Conservation (phyloP, 73 alveolate species). For the Paramecium tetraurelia region DNA sequence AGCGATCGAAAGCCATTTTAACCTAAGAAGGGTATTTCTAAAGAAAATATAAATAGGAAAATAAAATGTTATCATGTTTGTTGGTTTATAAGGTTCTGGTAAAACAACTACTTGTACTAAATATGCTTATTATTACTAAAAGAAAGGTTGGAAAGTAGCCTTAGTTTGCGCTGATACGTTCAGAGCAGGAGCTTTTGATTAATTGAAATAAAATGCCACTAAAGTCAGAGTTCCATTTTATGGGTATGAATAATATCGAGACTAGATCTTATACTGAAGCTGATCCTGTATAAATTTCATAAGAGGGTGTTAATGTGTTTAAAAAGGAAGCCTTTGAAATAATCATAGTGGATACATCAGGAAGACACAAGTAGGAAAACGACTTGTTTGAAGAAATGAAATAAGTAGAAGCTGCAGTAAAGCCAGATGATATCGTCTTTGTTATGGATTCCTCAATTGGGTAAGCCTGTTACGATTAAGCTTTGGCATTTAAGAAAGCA, state of each 20-base stretch:
- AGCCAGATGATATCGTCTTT: slow-evolving; percentile 96
- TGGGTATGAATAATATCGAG: slow-evolving; percentile 71
- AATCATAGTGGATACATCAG: slow-evolving; percentile 99
- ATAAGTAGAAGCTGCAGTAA: slow-evolving; percentile 92
- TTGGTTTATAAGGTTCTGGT: slow-evolving; percentile 99
- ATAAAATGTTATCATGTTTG: slow-evolving; percentile 97
- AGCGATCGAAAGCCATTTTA: slow-evolving; percentile 72
- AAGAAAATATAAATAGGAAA: slow-evolving; percentile 71
- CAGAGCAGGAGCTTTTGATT: slow-evolving; percentile 99
- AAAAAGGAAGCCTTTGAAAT: slow-evolving; percentile 92
- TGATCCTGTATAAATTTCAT: slow-evolving; percentile 98
- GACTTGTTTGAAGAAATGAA: slow-evolving; percentile 99
- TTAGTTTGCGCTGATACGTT: slow-evolving; percentile 99
- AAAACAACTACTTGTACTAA: slow-evolving; percentile 99
- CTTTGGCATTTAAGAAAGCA: slow-evolving; percentile 96
- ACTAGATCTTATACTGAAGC: slow-evolving; percentile 93
- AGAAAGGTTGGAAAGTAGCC: slow-evolving; percentile 97
- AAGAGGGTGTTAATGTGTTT: slow-evolving; percentile 94
- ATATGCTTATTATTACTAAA: slow-evolving; percentile 97
- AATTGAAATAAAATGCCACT: slow-evolving; percentile 98
- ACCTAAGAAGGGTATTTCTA: slow-evolving; percentile 68
- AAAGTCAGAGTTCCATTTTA: slow-evolving; percentile 84
- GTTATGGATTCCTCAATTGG: slow-evolving; percentile 94
- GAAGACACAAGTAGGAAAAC: slow-evolving; percentile 98
- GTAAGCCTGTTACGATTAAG: slow-evolving; percentile 72